Conservation (phyloP, 306 rosid species). For the Myrica gale region DNA sequence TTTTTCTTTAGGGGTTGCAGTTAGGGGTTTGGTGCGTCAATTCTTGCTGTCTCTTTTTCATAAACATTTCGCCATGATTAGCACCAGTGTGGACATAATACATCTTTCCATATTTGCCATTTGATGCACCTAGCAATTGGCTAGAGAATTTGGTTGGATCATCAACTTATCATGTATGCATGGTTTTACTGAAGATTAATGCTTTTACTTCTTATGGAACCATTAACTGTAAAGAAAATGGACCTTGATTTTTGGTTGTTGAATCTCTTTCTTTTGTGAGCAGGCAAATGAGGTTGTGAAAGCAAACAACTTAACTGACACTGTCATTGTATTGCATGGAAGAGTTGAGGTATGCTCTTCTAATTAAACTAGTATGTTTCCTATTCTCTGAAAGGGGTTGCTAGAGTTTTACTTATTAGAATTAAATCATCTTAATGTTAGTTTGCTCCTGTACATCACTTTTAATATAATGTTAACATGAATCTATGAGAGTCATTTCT, state of each 20-base stretch:
- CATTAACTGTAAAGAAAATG: neutral
- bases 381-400: conserved; percentile 14
- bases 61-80: neutral
- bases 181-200: no score
- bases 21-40: neutral
- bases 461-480: conserved; percentile 14
- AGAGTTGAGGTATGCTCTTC: conserved; percentile 85
- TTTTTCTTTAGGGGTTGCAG: neutral
- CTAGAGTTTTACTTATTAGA: neutral
- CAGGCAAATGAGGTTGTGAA: conserved; percentile 97
- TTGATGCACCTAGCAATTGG: conserved; percentile 1
- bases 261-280: conserved; percentile 30
- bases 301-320: conserved; percentile 84
- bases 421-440: neutral
- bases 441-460: neutral
- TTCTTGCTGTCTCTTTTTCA: neutral
- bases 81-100: neutral
- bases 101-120: neutral
- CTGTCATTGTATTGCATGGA: conserved; percentile 77
- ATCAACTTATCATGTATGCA: neutral
- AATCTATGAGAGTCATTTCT: neutral
- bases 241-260: neutral
- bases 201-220: neutral
- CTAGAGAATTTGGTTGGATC: neutral
- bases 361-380: conserved; percentile 15